Evolutionary conservation across 23 red algal species (phyloP).

Genomic region (Rhodosorus marinus): DNA sequence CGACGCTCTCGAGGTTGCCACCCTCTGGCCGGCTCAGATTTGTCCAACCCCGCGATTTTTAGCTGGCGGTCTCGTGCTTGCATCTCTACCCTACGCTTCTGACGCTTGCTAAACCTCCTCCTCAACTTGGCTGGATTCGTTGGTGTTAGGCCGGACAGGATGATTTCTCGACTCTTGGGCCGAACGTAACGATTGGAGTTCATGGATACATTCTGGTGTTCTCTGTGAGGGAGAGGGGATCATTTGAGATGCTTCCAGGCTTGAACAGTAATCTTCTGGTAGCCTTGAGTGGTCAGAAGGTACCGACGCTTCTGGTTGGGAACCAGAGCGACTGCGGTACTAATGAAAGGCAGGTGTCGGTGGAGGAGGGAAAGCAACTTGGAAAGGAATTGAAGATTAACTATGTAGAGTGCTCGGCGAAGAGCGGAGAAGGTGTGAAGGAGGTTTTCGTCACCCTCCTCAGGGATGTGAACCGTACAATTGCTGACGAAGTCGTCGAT

Average conservation of each 20-base stretch:
- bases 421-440: slow-evolving; percentile 30
- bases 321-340: slow-evolving; percentile 57
- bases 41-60: too few species aligned
- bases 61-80: too few species aligned
- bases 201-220: slow-evolving; percentile 85
- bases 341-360: slow-evolving; percentile 25
- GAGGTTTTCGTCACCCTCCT: too few species aligned
- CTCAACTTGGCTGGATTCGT: too few species aligned
- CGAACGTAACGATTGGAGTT: slow-evolving; percentile 63
- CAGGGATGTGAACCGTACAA: too few species aligned
- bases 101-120: too few species aligned
- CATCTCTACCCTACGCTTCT: too few species aligned
- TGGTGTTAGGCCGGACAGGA: slow-evolving; percentile 97
- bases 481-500: too few species aligned
- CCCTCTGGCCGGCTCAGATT: too few species aligned
- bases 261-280: slow-evolving; percentile 53
- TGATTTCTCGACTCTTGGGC: slow-evolving; percentile 59
- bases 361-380: slow-evolving; percentile 9
- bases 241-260: slow-evolving; percentile 46
- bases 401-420: slow-evolving; percentile 63
- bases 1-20: too few species aligned
- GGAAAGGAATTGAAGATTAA: slow-evolving; percentile 27
- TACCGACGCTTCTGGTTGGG: slow-evolving; percentile 74
- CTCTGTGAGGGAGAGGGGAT: slow-evolving; percentile 29
- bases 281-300: slow-evolving; percentile 13